These are phyloP conservation scores for Porcisia deanei DNA, from an alignment of 208 protist species.

Conservation along the genomic window DNA sequence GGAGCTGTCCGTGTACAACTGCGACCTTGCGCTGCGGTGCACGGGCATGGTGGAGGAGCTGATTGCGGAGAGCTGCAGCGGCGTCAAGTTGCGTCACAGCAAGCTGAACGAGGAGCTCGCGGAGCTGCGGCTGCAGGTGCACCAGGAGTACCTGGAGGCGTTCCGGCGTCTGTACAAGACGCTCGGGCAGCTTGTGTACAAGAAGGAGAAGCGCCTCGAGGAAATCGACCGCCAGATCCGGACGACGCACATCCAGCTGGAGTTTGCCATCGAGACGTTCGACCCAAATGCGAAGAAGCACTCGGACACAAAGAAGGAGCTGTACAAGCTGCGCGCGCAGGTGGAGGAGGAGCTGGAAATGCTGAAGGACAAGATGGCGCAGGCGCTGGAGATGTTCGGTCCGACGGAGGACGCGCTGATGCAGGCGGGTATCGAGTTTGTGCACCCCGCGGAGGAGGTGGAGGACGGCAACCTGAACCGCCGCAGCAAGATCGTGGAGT, in stretches of 20 bases:
- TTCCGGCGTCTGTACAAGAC: constrained; percentile 71
- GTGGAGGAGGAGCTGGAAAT: constrained; percentile 64
- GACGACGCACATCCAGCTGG: constrained; percentile 71
- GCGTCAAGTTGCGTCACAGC: constrained; percentile 72
- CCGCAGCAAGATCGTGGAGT: constrained; percentile 83
- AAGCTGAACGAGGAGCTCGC: constrained; percentile 52
- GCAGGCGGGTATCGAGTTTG: constrained; percentile 55
- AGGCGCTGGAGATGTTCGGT: constrained; percentile 66
- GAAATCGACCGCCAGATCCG: constrained; percentile 81
- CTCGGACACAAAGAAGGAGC: constrained; percentile 81
- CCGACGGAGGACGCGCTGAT: constrained; percentile 73
- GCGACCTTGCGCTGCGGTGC: constrained; percentile 56
- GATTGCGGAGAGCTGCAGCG: constrained; percentile 73
- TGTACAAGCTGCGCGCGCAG: constrained; percentile 75
- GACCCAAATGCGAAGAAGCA: constrained; percentile 82
- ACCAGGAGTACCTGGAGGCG: constrained; percentile 16
- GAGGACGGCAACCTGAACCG: constrained; percentile 68
- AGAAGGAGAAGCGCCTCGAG: constrained; percentile 74
- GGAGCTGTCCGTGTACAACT: constrained; percentile 82
- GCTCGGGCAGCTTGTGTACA: constrained; percentile 73
- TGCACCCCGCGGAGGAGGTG: constrained; percentile 57
- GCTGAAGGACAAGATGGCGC: constrained; percentile 25
- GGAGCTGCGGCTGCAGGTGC: constrained; percentile 39
- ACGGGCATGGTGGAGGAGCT: constrained; percentile 72
- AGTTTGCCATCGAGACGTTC: constrained; percentile 86